These are phyloP conservation scores for Verticillium zaregamsianum DNA, from an alignment of 2,329 filamentous ascomycete species.

Conservation along the genomic window DNA sequence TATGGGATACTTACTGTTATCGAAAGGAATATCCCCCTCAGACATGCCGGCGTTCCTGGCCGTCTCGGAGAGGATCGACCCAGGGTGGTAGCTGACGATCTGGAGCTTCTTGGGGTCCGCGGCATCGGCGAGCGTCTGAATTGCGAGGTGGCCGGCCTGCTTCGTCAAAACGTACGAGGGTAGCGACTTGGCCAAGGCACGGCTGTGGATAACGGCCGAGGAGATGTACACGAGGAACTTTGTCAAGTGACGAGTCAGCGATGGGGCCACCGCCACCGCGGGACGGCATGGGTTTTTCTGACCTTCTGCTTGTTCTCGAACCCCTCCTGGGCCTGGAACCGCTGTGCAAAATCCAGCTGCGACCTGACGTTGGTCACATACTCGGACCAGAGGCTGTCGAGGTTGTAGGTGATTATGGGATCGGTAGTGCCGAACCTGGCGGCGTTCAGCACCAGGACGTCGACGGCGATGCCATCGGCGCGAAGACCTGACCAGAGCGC, in stretches of 20 bases:
- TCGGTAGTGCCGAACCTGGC: background rate
- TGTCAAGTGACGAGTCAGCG: background rate
- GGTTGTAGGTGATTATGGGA: background rate
- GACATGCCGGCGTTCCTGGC: background rate
- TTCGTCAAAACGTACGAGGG: slow-evolving; percentile 33
- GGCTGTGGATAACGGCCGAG: background rate
- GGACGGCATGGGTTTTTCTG: background rate
- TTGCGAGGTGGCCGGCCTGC: slow-evolving; percentile 25
- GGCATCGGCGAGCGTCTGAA: slow-evolving; percentile 35
- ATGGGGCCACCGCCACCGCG: background rate
- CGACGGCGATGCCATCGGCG: slow-evolving; percentile 14
- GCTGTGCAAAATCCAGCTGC: slow-evolving; percentile 7
- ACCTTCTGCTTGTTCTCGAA: slow-evolving; percentile 15
- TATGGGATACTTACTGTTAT: slow-evolving; percentile 16
- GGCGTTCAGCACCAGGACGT: slow-evolving; percentile 25
- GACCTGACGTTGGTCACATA: slow-evolving; percentile 8
- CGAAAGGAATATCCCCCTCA: slow-evolving; percentile 17
- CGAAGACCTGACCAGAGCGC: slow-evolving; percentile 7
- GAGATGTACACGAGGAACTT: background rate
- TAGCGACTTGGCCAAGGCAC: background rate
- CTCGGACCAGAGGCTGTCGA: slow-evolving; percentile 5
- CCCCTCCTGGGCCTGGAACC: slow-evolving; percentile 26
- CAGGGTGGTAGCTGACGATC: slow-evolving; percentile 20
- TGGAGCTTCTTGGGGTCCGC: slow-evolving; percentile 18
- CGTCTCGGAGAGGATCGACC: slow-evolving; percentile 16